These are phyloP conservation scores for Aaosphaeria pasadenensis DNA, from an alignment of 2,329 filamentous ascomycete genomes.

Conservation along the genomic window DNA sequence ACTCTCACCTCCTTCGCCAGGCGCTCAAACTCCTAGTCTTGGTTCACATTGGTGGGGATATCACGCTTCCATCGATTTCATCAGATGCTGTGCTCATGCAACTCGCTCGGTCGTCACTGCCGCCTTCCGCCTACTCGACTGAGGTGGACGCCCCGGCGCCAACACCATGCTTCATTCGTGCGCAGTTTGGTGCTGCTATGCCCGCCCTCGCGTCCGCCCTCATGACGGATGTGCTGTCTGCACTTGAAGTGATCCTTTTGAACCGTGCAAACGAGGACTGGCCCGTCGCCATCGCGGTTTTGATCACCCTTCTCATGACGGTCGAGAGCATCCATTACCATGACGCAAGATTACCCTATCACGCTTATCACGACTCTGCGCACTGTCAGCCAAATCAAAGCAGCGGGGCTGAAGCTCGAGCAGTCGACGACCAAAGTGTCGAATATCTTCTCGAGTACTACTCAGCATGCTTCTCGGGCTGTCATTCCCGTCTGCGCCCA, in stretches of 20 bases:
- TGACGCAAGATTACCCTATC: constrained; percentile 33
- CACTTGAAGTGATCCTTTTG: constrained; percentile 28
- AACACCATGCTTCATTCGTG: constrained; percentile 39
- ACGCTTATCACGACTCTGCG: constrained; percentile 11
- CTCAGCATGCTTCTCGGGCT: constrained; percentile 29
- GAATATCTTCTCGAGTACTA: constrained; percentile 30
- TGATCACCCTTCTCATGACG: constrained; percentile 35
- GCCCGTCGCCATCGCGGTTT: constrained; percentile 29
- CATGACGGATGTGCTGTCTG: constrained; percentile 30
- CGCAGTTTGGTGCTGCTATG: constrained; percentile 36
- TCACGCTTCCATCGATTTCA: constrained; percentile 23
- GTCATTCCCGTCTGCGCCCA: constrained; percentile 26
- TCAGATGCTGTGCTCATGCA: constrained; percentile 12
- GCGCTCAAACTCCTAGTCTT: constrained; percentile 39
- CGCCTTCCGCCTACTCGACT: constrained; percentile 2
- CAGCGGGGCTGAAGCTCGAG: constrained; percentile 2
- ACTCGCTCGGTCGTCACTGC: constrained; percentile 13
- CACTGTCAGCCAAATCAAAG: not conserved
- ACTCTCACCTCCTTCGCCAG: constrained; percentile 25
- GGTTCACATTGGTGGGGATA: constrained; percentile 37
- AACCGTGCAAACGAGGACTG: constrained; percentile 28
- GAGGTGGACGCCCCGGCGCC: constrained; percentile 7
- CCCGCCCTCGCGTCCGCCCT: constrained; percentile 27
- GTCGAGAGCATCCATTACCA: constrained; percentile 40
- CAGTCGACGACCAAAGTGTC: constrained; percentile 24